These are phyloP conservation scores for Cicer cuneatum DNA, from an alignment of 306 rosid species.

Conservation along the genomic window DNA sequence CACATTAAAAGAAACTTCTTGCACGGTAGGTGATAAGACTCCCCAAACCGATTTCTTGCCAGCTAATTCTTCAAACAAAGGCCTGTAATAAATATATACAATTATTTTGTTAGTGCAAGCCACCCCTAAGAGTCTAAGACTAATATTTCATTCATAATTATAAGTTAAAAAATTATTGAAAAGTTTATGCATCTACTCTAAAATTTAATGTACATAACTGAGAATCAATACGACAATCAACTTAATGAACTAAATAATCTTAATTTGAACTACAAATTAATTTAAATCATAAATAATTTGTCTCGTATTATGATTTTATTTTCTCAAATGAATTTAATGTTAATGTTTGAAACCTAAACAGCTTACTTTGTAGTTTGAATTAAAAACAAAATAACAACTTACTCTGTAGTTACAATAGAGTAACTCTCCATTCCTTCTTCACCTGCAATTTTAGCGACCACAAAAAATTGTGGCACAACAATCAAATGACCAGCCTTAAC, in stretches of 20 bases:
- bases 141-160: no score
- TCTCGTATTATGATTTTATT: background rate
- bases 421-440: conserved; percentile 56
- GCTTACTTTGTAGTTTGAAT: background rate
- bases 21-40: conserved; percentile 53
- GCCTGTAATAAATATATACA: conserved; percentile 48
- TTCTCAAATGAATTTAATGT: background rate
- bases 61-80: conserved; percentile 55
- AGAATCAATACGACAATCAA: no score
- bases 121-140: background rate
- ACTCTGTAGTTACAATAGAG: conserved; percentile 53
- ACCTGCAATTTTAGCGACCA: conserved; percentile 58
- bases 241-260: no score
- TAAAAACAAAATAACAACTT: conserved; percentile 12
- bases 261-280: no score
- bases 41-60: conserved; percentile 53
- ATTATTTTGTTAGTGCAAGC: background rate
- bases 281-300: no score
- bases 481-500: conserved; percentile 61
- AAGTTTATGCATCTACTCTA: no score
- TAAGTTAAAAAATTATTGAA: no score
- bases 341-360: background rate
- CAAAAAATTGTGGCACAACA: conserved; percentile 63
- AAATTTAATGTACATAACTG: no score
- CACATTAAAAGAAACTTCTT: conserved; percentile 54